Conservation (phyloP, 2,329 filamentous ascomycete genomes). For the Curvularia verruculosa region DNA sequence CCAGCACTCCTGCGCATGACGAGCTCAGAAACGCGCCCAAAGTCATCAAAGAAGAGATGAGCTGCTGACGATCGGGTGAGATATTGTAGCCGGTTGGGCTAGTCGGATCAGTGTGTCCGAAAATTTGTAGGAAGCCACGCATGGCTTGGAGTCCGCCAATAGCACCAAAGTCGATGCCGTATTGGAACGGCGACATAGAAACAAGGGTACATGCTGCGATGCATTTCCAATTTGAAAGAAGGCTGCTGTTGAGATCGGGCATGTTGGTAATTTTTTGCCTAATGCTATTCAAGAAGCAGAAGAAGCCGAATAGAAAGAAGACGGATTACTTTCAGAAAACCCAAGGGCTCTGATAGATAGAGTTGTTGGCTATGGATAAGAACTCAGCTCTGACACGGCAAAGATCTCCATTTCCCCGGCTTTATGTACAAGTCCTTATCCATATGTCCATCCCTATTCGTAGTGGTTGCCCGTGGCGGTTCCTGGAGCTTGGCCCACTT, state of each 20-base stretch:
- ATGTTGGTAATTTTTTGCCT: conserved; percentile 21
- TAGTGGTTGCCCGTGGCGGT: conserved; percentile 32
- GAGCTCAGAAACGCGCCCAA: conserved; percentile 54
- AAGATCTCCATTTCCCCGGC: background rate
- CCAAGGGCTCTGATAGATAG: background rate
- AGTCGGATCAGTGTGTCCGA: conserved; percentile 38
- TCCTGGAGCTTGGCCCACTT: conserved; percentile 18
- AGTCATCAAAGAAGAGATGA: conserved; percentile 56
- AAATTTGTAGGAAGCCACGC: conserved; percentile 55
- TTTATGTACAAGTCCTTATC: conserved; percentile 18
- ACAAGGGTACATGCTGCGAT: conserved; percentile 57
- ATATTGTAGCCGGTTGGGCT: conserved; percentile 55
- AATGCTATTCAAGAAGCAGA: background rate
- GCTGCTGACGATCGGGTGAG: conserved; percentile 48
- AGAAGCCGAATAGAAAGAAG: background rate
- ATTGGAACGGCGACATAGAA: conserved; percentile 59
- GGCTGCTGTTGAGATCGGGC: conserved; percentile 32
- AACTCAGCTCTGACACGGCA: background rate
- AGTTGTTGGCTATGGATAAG: background rate
- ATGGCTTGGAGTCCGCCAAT: conserved; percentile 60
- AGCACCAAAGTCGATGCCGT: conserved; percentile 59
- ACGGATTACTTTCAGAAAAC: background rate
- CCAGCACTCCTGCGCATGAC: conserved; percentile 44
- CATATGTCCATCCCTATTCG: conserved; percentile 5
- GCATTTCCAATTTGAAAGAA: conserved; percentile 55